Evolutionary conservation across 495 filamentous ascomycete species (phyloP), one percentile per base, ranked within the genome.

Genomic region (Xylaria intraflava): DNA sequence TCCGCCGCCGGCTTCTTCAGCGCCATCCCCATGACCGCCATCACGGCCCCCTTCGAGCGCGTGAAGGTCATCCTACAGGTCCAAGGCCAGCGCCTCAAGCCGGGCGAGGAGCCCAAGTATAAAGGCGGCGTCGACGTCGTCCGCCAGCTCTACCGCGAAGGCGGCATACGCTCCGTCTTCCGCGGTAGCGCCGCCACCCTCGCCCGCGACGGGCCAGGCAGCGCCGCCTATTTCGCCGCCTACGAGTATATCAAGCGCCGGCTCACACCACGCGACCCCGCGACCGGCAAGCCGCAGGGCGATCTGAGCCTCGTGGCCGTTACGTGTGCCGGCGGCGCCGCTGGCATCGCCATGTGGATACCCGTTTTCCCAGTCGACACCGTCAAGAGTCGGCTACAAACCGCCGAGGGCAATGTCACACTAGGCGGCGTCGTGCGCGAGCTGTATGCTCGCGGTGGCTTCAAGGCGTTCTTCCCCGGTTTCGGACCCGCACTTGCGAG

Each of bases 31-130:
- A 95, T 95, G 90, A 98, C 94, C 0, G 68, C 90, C 68, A 96
- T 98, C 73, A 97, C 93, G 3, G 93, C 94, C 0, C 93, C 94
- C 51, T 96, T 98, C 62, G 93, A 98, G 80, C 91, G 93, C 57
- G 90, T 98, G 59, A 98, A 98, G 75, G 91, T 98, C 16, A 89
- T 97, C 44, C 84, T 98, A 2, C 93, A 98, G 70, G 95, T 97
- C 55, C 93, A 97, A 67, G 91, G 92, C 57, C 92, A 96, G 69
- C 92, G 91, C 69, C 82, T 92, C 9, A 80, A 85, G 0, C 85
- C 90, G 0, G 93, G 92, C 57, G 83, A 96, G 71, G 95, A 95
- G 70, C 90, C 90, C 40, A 90, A 89, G 68, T 98, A 96, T 75
- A 77, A 80, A 12, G 91, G 91, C 60, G 90, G 89, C 33, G 39